Conservation (phyloP, 495 filamentous ascomycete species). For the Polyplosphaeria fusca region DNA sequence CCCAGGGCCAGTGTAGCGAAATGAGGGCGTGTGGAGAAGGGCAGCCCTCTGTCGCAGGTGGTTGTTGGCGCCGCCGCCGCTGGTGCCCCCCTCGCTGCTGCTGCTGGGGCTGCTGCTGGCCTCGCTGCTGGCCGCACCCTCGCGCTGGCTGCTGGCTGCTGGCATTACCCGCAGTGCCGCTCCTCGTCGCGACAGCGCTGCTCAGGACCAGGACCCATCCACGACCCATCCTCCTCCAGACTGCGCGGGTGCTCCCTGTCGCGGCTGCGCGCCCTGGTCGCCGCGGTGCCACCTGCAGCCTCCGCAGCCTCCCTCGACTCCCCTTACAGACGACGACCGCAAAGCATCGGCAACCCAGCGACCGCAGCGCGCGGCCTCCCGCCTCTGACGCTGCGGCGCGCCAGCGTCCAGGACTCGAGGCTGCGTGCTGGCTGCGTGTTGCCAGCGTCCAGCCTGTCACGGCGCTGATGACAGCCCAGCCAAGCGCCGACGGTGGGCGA, state of each 20-base stretch:
- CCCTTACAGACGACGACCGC: constrained; percentile 25
- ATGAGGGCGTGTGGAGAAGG: constrained; percentile 36
- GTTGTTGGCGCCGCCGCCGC: not conserved
- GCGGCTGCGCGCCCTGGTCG: constrained; percentile 15
- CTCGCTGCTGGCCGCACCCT: constrained; percentile 7
- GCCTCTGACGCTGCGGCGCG: constrained; percentile 29
- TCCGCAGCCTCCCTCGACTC: no score
- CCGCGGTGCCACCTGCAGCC: no score
- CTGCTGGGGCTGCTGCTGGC: not conserved
- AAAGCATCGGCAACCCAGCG: not conserved
- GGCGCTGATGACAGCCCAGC: constrained; percentile 14
- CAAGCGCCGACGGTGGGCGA: not conserved
- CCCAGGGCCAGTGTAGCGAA: constrained; percentile 26
- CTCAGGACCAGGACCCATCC: not conserved
- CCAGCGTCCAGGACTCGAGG: no score
- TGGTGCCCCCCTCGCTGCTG: constrained; percentile 8
- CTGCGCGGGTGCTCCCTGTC: constrained; percentile 3
- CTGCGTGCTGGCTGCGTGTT: constrained; percentile 26
- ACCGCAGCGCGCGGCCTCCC: constrained; percentile 2
- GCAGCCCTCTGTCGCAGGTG: constrained; percentile 30
- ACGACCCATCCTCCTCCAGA: not conserved
- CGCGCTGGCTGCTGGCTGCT: not conserved
- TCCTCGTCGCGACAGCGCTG: not conserved
- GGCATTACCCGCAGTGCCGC: not conserved
- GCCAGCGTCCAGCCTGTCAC: constrained; percentile 3